Evolutionary conservation across 495 filamentous ascomycete species (phyloP), one percentile per base, ranked within the genome.

Genomic region (Trichoderma virens): DNA sequence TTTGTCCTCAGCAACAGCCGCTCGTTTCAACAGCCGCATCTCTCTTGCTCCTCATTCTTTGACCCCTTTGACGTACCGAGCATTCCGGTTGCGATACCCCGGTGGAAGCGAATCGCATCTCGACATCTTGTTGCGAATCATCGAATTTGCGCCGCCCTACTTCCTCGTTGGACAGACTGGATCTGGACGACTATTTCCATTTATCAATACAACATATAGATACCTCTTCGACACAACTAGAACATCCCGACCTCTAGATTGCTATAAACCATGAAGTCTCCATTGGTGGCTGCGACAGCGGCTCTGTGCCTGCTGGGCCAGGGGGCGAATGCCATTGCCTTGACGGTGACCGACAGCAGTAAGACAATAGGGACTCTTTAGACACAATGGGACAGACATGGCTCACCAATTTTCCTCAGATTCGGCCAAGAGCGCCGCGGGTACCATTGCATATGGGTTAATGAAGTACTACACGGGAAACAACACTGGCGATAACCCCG

Each of bases 391-490:
- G 18, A 32, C 64, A 20, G 23, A 45, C 62, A 31, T 25, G 16
- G 56, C 65, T 68, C 9, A 38, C 23, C 16, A 34, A 69, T 51
- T 43, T 2, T 7, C 32, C 20, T 28, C 38, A 80, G 78, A 68
- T 20, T 80, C 79, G 0, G 66, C 78, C 34, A 80, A 79, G 64
- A 63, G 75, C 1, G 75, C 76, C 13, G 75, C 79, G 8, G 73
- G 71, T 63, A 80, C 78, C 16, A 74, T 79, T 31, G 79, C 78
- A 16, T 80, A 71, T 60, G 79, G 79, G 8, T 60, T 82, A 32
- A 64, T 77, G 69, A 77, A 74, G 47, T 89, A 85, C 67, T 92
- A 92, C 65, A 89, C 85, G 1, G 89, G 89, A 16, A 86, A 88
- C 72, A 76, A 82, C 35, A 86, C 88, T 0, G 89, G 89, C 39